Base-by-base conservation (phyloP, 345 rosid species). In the Euphorbia peplus region DNA sequence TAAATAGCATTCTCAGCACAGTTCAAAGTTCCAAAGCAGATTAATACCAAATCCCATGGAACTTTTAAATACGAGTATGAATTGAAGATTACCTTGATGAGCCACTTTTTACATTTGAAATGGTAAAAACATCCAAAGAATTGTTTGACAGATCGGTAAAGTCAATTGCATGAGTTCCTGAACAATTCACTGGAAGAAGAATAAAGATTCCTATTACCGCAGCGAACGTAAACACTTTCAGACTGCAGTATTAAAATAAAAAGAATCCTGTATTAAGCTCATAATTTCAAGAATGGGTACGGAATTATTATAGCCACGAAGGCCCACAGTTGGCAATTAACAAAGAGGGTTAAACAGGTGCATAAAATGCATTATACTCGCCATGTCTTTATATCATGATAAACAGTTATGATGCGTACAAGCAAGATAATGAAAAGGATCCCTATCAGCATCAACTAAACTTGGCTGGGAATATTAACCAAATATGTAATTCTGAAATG, bases 171-270 rank as follows among this genome's bases (percentile, higher is more conserved):
- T 83, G 85, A 78, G 81, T 86, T 39, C 98, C 98, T 0, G 73
- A 69, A 83, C 86, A 81, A 76, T 93, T 88, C 52, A 93, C 88
- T 70, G 99, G 99, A 76, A 93, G 91, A 82, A 93, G 83, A 82
- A 89, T 82, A 81, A 89, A 84, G 75, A 86, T 64, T 67, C 99
- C 99, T 62, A 93, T 85, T 73, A 91, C 68, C 66, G 93, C 99
- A 68, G 95, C 93, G 52, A 91, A 83, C 76, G 86, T 68, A 83
- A 91, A 93, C 68, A 93, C 87, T 79, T 82, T 89, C 84, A 91
- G 83, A 81, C 99, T 93, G 90, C 83, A 89, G 47, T 60, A 70
- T 22, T 67, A 67, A 67, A 74, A 75, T 62, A 74, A 70, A 15
- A 59, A 46, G n/a, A 70, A 67, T 63, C 51, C 62, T 28, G 24